Conservation (phyloP, 2,329 filamentous ascomycete genomes). For the Scedosporium boydii region DNA sequence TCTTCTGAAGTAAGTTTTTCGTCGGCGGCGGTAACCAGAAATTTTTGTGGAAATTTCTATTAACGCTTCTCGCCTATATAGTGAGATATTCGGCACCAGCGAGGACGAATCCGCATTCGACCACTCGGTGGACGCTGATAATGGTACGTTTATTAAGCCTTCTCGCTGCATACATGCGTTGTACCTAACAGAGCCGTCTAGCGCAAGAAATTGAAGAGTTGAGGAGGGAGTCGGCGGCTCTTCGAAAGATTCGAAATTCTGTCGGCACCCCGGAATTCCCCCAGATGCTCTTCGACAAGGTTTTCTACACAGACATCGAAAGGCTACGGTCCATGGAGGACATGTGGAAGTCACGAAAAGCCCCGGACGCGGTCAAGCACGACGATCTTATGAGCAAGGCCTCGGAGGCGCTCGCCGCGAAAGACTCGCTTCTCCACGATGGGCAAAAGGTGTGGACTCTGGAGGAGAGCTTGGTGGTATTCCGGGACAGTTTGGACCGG, state of each 20-base stretch:
- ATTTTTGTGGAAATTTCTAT: background rate
- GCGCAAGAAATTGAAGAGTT: conserved; percentile 80
- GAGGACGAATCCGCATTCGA: conserved; percentile 81
- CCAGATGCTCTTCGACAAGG: conserved; percentile 80
- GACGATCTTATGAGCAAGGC: conserved; percentile 47
- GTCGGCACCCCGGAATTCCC: conserved; percentile 73
- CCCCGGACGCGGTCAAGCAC: conserved; percentile 67
- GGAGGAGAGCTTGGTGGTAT: conserved; percentile 75
- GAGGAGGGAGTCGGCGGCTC: conserved; percentile 69
- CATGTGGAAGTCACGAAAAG: conserved; percentile 83
- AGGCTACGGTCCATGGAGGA: conserved; percentile 80
- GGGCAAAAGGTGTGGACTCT: conserved; percentile 76
- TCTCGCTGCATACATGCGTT: background rate
- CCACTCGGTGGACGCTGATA: conserved; percentile 69
- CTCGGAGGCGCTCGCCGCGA: conserved; percentile 34
- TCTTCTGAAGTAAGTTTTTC: conserved; percentile 55
- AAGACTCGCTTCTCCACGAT: conserved; percentile 47
- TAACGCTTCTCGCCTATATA: conserved; percentile 7
- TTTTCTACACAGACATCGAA: conserved; percentile 77
- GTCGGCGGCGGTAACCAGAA: too few species aligned
- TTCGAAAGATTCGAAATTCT: conserved; percentile 73
- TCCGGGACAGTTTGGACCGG: conserved; percentile 72
- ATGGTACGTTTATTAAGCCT: conserved; percentile 39
- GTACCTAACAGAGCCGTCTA: conserved; percentile 12
- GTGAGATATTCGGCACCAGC: conserved; percentile 82